These are phyloP conservation scores for Neophaeococcomyces aloes DNA, from an alignment of 2,329 filamentous ascomycete genomes.

Conservation along the genomic window DNA sequence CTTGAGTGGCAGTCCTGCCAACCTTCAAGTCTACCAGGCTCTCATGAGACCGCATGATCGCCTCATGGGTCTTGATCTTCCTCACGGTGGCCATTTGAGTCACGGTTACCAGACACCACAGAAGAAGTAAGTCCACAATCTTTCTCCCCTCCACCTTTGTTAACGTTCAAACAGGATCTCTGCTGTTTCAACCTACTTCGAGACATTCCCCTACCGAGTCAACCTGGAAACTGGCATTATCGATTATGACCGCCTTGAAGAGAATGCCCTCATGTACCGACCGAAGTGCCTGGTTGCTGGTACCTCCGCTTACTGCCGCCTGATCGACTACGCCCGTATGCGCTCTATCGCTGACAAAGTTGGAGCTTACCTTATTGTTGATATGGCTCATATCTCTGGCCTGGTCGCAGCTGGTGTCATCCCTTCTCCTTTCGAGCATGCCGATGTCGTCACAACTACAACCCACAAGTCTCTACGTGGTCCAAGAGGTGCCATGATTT, in stretches of 20 bases:
- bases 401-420: constrained; percentile 88
- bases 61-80: constrained; percentile 91
- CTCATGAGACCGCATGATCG: constrained; percentile 92
- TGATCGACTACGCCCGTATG: constrained; percentile 96
- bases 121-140: constrained; percentile 50
- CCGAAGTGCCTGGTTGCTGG: constrained; percentile 94
- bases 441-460: constrained; percentile 95
- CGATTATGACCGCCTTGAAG: constrained; percentile 87
- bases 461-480: constrained; percentile 98
- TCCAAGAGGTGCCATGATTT: constrained; percentile 98
- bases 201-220: constrained; percentile 94
- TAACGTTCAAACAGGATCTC: constrained; percentile 51
- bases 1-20: constrained; percentile 67
- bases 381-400: constrained; percentile 98
- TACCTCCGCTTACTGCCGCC: constrained; percentile 94
- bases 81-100: constrained; percentile 86
- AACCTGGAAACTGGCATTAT: constrained; percentile 72
- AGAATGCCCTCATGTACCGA: constrained; percentile 82
- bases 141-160: neutral
- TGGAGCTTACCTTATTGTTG: constrained; percentile 87
- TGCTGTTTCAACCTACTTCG: constrained; percentile 95
- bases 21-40: constrained; percentile 80
- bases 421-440: constrained; percentile 81
- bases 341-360: constrained; percentile 88
- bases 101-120: constrained; percentile 96